Percentiles rank a stretch among this genome's conserved stretches.
Evolutionary conservation across 2,329 filamentous ascomycete genomes (phyloP).

Genomic region (Colletotrichum magnum): DNA sequence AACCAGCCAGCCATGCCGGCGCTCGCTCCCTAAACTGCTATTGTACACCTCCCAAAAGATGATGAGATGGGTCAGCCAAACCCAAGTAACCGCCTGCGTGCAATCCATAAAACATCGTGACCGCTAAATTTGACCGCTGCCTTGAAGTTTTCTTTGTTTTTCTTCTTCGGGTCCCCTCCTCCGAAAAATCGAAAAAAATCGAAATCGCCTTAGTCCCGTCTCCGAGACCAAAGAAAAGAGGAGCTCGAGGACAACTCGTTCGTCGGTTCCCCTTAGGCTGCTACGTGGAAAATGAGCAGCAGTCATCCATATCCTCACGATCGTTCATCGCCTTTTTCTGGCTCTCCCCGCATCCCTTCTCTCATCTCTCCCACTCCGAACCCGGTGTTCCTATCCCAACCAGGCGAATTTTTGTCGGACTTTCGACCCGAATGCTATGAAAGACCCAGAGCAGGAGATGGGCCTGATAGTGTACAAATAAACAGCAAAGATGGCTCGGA

Average conservation of each 20-base stretch:
- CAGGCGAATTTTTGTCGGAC: conserved; percentile 36
- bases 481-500: conserved; percentile 40
- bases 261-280: conserved; percentile 25
- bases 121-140: conserved; percentile 40
- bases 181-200: neutral
- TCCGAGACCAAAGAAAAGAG: conserved; percentile 21
- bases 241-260: conserved; percentile 9
- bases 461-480: conserved; percentile 43
- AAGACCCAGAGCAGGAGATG: conserved; percentile 21
- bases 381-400: conserved; percentile 36
- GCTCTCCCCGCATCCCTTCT: neutral
- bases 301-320: conserved; percentile 4
- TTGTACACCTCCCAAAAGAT: conserved; percentile 37
- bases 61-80: conserved; percentile 36
- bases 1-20: conserved; percentile 18
- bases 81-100: conserved; percentile 31
- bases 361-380: conserved; percentile 22
- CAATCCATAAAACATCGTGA: conserved; percentile 40
- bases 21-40: conserved; percentile 32
- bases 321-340: conserved; percentile 15
- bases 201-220: conserved; percentile 20
- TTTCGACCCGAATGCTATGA: conserved; percentile 39
- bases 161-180: conserved; percentile 10
- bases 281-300: conserved; percentile 30
- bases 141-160: conserved; percentile 20